Percentiles rank a stretch among this genome's conserved stretches.
phyloP scores from a whole-genome alignment of 768 basidiomycete genomes.

The Pulveroboletus sp. region DNA sequence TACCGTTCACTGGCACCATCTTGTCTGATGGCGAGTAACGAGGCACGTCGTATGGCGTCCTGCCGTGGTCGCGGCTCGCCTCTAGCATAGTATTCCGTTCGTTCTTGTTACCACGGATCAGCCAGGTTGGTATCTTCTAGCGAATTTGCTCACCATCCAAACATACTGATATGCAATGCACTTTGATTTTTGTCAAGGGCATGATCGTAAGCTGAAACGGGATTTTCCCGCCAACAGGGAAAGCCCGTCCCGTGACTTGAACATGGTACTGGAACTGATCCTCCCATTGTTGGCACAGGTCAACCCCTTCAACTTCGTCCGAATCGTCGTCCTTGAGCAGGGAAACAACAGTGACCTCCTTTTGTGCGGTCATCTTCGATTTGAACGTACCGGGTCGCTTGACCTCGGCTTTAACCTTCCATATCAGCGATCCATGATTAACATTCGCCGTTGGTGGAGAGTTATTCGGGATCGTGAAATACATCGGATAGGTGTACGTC shows the following conservation, averaged over 20 bases:
- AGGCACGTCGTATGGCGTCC: slow-evolving; percentile 58
- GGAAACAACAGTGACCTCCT: slow-evolving; percentile 74
- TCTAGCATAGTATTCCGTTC: slow-evolving; percentile 75
- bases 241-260: slow-evolving; percentile 67
- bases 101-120: slow-evolving; percentile 48
- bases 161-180: slow-evolving; percentile 67
- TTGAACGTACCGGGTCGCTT: slow-evolving; percentile 81
- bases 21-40: slow-evolving; percentile 61
- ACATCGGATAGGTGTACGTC: slow-evolving; percentile 92
- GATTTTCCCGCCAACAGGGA: slow-evolving; percentile 79
- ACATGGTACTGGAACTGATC: slow-evolving; percentile 81
- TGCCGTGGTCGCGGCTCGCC: slow-evolving; percentile 66
- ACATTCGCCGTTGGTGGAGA: slow-evolving; percentile 76
- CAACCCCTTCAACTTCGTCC: slow-evolving; percentile 75
- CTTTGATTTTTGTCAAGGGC: slow-evolving; percentile 80
- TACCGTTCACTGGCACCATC: slow-evolving; percentile 40
- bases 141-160: slow-evolving; percentile 70
- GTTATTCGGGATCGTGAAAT: slow-evolving; percentile 78
- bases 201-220: slow-evolving; percentile 79
- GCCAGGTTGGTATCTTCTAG: background rate
- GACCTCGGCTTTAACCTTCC: slow-evolving; percentile 78
- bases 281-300: slow-evolving; percentile 91
- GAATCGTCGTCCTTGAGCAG: slow-evolving; percentile 46
- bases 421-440: slow-evolving; percentile 73
- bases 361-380: slow-evolving; percentile 60